Evolutionary conservation across 129 eudicot genomes (phyloP).

Genomic region (Artemisia annua): DNA sequence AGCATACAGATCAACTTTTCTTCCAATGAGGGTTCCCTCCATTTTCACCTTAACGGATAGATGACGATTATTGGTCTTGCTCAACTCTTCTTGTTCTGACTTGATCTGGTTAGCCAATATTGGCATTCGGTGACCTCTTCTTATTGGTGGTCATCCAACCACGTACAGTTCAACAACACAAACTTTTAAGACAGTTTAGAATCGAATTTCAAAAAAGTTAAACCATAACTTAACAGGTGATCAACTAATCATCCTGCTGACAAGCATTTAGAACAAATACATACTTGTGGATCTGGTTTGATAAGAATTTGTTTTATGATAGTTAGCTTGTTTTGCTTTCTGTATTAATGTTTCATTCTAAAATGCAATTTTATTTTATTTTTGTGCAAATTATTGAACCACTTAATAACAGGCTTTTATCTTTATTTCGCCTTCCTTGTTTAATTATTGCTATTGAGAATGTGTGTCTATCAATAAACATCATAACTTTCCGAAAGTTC

Average conservation of each 20-base stretch:
- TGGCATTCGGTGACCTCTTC: slow-evolving; percentile 65
- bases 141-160: slow-evolving; percentile 96
- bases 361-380: not conserved
- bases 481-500: not conserved
- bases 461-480: not conserved
- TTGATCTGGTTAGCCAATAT: slow-evolving; percentile 65
- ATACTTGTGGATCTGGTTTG: not conserved
- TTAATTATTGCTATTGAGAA: not conserved
- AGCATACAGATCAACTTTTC: slow-evolving; percentile 85
- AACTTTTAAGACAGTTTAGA: slow-evolving; percentile 15
- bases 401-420: not conserved
- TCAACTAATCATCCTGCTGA: too few relatives aligned
- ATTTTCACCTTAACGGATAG: slow-evolving; percentile 83
- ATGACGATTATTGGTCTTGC: slow-evolving; percentile 38
- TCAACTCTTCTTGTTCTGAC: slow-evolving; percentile 44
- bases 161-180: slow-evolving; percentile 54
- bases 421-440: not conserved
- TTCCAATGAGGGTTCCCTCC: slow-evolving; percentile 89
- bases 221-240: too few relatives aligned
- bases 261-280: not conserved
- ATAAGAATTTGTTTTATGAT: not conserved
- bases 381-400: not conserved
- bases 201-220: slow-evolving; percentile 4
- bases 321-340: not conserved
- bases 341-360: not conserved